A percentile compares a stretch with the other conserved stretches of the same genome.
These are phyloP conservation scores for Coemansia sp. DNA, from an alignment of 192 early-diverging fungal genomes.

Conservation along the genomic window DNA sequence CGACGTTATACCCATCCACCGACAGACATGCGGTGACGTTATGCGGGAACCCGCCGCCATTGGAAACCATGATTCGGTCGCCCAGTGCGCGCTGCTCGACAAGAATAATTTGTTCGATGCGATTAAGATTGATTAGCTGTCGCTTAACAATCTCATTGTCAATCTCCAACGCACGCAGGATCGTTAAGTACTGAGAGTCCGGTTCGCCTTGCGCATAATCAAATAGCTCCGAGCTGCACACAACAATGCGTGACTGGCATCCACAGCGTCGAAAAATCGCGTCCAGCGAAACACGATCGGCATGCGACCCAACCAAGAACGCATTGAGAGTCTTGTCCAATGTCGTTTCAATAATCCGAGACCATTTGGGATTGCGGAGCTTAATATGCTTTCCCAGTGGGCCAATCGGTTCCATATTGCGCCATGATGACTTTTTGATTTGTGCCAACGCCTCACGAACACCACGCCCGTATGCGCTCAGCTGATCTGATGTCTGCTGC, in stretches of 20 bases:
- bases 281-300: slow-evolving; percentile 59
- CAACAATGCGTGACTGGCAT: slow-evolving; percentile 60
- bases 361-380: slow-evolving; percentile 59
- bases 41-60: slow-evolving; percentile 57
- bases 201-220: slow-evolving; percentile 71
- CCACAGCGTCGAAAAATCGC: slow-evolving; percentile 54
- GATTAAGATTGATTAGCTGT: slow-evolving; percentile 64
- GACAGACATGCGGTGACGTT: slow-evolving; percentile 68
- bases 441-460: slow-evolving; percentile 62
- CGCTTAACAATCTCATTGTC: slow-evolving; percentile 71
- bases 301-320: slow-evolving; percentile 69
- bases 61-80: slow-evolving; percentile 51
- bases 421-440: slow-evolving; percentile 55
- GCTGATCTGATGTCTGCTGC: slow-evolving; percentile 61
- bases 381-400: slow-evolving; percentile 69
- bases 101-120: slow-evolving; percentile 70
- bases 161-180: slow-evolving; percentile 63
- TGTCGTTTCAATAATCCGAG: slow-evolving; percentile 62
- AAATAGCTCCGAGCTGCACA: slow-evolving; percentile 64
- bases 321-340: slow-evolving; percentile 62
- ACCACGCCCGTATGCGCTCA: slow-evolving; percentile 71
- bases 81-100: slow-evolving; percentile 54
- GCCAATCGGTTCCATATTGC: slow-evolving; percentile 60
- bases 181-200: slow-evolving; percentile 57
- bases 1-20: slow-evolving; percentile 61